Conservation (phyloP, 176 grass and related monocot species). For the Hsuehochloa calcarea region DNA sequence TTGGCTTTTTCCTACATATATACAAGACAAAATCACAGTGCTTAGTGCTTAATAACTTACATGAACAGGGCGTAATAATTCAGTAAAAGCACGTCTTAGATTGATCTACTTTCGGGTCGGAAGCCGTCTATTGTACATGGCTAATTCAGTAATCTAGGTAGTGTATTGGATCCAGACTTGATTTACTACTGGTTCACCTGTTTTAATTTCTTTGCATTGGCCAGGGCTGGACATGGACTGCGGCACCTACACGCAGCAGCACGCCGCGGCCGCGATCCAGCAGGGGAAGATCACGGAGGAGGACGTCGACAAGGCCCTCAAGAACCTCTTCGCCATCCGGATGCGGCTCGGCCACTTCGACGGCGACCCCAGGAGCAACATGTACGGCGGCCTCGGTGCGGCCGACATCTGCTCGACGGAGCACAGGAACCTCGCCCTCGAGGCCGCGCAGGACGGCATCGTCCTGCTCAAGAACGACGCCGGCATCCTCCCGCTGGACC, state of each 20-base stretch:
- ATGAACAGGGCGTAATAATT: not conserved
- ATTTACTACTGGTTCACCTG: not conserved
- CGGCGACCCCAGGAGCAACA: conserved; percentile 43
- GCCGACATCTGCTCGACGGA: conserved; percentile 47
- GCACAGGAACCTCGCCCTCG: conserved; percentile 58
- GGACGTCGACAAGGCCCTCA: conserved; percentile 57
- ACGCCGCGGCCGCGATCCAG: conserved; percentile 33
- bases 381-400: conserved; percentile 50
- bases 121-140: not conserved
- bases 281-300: conserved; percentile 50
- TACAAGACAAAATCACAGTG: not conserved
- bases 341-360: conserved; percentile 85
- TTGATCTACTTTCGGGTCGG: not conserved
- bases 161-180: not conserved
- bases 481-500: conserved; percentile 41
- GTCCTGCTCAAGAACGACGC: conserved; percentile 70
- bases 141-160: not conserved
- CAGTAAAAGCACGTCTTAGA: not conserved
- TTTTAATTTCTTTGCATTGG: too few species aligned
- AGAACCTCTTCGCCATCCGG: conserved; percentile 52
- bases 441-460: conserved; percentile 73
- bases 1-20: too few species aligned
- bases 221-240: conserved; percentile 79
- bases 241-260: conserved; percentile 41
- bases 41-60: not conserved